Percentiles rank a stretch among this genome's conserved stretches.
phyloP scores from a whole-genome alignment of 352 stramenopile genomes.

The Phytophthora foliorum region DNA sequence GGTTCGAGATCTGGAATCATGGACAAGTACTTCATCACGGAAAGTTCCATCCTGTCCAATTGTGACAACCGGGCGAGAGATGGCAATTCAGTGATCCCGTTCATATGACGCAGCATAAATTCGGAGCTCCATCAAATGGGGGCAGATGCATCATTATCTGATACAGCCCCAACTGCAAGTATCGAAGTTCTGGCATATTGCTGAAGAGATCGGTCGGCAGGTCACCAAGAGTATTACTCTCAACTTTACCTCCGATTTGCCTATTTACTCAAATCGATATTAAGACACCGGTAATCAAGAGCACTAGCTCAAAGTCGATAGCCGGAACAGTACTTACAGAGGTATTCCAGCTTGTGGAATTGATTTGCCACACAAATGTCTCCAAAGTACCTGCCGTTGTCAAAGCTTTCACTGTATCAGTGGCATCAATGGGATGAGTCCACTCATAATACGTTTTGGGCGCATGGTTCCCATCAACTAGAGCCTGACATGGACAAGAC shows the following conservation, averaged over 20 bases:
- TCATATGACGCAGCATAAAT: slow-evolving; percentile 42
- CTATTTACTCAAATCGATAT: slow-evolving; percentile 15
- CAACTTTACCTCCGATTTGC: slow-evolving; percentile 55
- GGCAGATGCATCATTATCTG: slow-evolving; percentile 34
- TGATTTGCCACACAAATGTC: slow-evolving; percentile 38
- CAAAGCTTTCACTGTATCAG: slow-evolving; percentile 28
- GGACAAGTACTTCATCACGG: slow-evolving; percentile 12
- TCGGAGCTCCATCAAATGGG: slow-evolving; percentile 37
- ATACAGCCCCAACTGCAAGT: slow-evolving; percentile 50
- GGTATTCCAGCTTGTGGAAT: slow-evolving; percentile 47
- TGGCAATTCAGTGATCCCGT: slow-evolving; percentile 32
- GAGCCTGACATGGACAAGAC: slow-evolving; percentile 44
- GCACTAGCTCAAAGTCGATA: not conserved
- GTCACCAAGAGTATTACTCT: slow-evolving; percentile 26
- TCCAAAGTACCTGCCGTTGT: slow-evolving; percentile 36
- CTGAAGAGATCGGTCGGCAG: slow-evolving; percentile 44
- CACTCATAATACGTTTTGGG: slow-evolving; percentile 50
- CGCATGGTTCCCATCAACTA: slow-evolving; percentile 40
- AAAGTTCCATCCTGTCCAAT: slow-evolving; percentile 34
- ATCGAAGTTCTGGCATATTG: slow-evolving; percentile 39
- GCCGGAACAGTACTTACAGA: slow-evolving; percentile 36
- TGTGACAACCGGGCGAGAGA: slow-evolving; percentile 15
- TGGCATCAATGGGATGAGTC: slow-evolving; percentile 40
- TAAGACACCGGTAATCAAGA: not conserved
- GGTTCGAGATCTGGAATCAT: slow-evolving; percentile 27